A percentile compares a stretch with the other conserved stretches of the same genome.
Evolutionary conservation across 169 alveolate species (phyloP).

Genomic region (Eimeria mitis): DNA sequence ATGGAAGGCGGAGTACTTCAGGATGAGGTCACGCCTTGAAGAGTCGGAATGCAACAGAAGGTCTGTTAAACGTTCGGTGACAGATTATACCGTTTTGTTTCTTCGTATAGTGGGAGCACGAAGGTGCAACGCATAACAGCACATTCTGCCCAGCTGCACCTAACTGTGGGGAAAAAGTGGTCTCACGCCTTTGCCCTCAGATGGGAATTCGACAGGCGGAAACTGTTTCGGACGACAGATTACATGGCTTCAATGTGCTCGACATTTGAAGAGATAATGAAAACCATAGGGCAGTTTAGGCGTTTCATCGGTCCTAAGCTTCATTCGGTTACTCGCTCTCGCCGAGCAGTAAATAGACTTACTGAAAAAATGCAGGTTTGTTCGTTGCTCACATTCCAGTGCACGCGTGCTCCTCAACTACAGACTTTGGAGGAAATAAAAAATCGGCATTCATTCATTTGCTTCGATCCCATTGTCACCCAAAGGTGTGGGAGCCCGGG

Average conservation of each 20-base stretch:
- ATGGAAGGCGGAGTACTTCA: constrained; percentile 69
- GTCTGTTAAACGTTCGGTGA: constrained; percentile 8
- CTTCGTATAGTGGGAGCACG: not conserved
- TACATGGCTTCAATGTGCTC: constrained; percentile 92
- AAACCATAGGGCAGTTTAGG: constrained; percentile 90
- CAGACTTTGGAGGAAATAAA: not conserved
- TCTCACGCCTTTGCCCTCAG: constrained; percentile 15
- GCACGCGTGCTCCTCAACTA: not conserved
- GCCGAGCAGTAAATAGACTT: constrained; percentile 91
- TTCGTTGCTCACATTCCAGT: not conserved
- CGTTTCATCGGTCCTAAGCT: constrained; percentile 96
- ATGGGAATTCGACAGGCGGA: constrained; percentile 92
- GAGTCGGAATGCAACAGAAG: constrained; percentile 66
- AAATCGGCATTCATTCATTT: not conserved
- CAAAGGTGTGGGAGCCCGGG: not conserved
- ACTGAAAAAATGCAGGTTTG: constrained; percentile 89
- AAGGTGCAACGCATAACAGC: not conserved
- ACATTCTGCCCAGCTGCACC: not conserved
- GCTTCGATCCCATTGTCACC: not conserved
- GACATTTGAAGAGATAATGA: constrained; percentile 91
- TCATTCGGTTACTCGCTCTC: constrained; percentile 95
- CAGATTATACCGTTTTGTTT: not conserved
- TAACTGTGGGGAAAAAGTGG: no score
- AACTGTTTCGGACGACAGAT: constrained; percentile 90
- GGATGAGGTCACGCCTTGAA: constrained; percentile 58